phyloP scores from a whole-genome alignment of 2,329 filamentous ascomycete genomes.

The Colletotrichum sp. region DNA sequence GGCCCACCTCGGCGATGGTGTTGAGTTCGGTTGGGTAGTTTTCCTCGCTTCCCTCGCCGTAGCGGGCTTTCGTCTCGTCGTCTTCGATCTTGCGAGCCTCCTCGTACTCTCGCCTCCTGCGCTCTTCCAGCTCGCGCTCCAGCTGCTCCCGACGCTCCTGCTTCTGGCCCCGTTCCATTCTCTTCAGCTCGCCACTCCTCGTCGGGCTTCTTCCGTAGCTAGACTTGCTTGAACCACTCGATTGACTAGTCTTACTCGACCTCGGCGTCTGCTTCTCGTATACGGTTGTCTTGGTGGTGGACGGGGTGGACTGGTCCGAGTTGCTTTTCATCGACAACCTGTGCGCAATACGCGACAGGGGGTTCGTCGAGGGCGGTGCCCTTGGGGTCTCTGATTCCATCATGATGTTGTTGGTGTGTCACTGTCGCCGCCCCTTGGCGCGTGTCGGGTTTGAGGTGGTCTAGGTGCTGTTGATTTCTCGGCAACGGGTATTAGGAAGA shows the following conservation, averaged over 20 bases:
- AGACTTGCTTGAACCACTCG: constrained; percentile 1
- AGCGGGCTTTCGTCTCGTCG: constrained; percentile 10
- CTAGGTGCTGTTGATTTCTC: neutral
- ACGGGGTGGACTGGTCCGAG: neutral
- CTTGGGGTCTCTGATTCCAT: neutral
- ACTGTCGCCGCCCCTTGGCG: neutral
- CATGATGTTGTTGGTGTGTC: neutral
- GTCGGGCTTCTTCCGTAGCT: neutral
- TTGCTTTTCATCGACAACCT: constrained; percentile 1
- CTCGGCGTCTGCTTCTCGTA: constrained; percentile 1
- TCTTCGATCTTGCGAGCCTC: constrained; percentile 13
- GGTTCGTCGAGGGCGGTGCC: neutral
- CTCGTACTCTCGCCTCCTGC: neutral
- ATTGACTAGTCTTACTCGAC: constrained; percentile 6
- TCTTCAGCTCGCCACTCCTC: constrained; percentile 6
- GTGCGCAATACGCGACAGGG: constrained; percentile 24
- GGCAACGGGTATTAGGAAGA: neutral
- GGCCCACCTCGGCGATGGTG: constrained; percentile 13
- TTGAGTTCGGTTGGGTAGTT: constrained; percentile 8
- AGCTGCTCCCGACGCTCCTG: neutral
- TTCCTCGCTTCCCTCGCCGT: constrained; percentile 6
- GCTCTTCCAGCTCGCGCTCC: constrained; percentile 9
- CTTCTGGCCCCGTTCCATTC: constrained; percentile 10
- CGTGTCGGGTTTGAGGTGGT: neutral
- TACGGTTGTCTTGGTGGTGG: neutral